These are phyloP conservation scores for Pythium dissimile DNA, from an alignment of 352 stramenopile species.

Conservation along the genomic window DNA sequence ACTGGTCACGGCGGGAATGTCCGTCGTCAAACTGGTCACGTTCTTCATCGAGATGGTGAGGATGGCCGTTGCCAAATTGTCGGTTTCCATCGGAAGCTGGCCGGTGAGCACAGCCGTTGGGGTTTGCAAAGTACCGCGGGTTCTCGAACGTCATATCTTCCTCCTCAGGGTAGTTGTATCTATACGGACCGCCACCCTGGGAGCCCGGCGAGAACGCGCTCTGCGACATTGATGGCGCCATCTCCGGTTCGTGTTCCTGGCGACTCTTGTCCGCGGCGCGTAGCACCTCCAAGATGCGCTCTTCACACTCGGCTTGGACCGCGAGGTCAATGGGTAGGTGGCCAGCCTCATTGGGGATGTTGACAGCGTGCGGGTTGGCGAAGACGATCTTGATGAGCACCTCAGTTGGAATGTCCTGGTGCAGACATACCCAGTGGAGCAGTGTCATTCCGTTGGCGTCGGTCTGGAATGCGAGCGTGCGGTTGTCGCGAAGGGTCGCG, in stretches of 20 bases:
- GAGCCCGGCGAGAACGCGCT: constrained; percentile 1
- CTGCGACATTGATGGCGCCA: neutral
- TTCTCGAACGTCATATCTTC: constrained; percentile 32
- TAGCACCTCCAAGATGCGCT: constrained; percentile 71
- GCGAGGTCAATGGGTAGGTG: constrained; percentile 74
- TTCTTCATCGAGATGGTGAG: neutral
- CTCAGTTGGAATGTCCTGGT: constrained; percentile 68
- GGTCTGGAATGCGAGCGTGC: constrained; percentile 49
- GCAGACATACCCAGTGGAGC: constrained; percentile 77
- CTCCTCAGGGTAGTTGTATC: constrained; percentile 27
- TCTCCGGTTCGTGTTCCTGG: constrained; percentile 29
- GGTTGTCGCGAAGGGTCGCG: constrained; percentile 56
- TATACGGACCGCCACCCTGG: neutral
- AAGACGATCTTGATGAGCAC: constrained; percentile 81
- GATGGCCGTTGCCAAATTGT: neutral
- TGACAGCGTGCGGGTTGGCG: constrained; percentile 68
- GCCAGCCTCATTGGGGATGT: constrained; percentile 68
- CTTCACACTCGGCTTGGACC: constrained; percentile 66
- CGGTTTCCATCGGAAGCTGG: neutral
- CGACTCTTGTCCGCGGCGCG: constrained; percentile 44
- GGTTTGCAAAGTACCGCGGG: constrained; percentile 21
- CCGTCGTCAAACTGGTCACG: neutral
- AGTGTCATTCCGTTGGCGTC: constrained; percentile 75
- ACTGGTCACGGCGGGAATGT: no score
- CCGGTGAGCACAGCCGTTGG: neutral